Base-by-base conservation (phyloP, 2,329 filamentous ascomycete species). In the Leptographium flavum region DNA sequence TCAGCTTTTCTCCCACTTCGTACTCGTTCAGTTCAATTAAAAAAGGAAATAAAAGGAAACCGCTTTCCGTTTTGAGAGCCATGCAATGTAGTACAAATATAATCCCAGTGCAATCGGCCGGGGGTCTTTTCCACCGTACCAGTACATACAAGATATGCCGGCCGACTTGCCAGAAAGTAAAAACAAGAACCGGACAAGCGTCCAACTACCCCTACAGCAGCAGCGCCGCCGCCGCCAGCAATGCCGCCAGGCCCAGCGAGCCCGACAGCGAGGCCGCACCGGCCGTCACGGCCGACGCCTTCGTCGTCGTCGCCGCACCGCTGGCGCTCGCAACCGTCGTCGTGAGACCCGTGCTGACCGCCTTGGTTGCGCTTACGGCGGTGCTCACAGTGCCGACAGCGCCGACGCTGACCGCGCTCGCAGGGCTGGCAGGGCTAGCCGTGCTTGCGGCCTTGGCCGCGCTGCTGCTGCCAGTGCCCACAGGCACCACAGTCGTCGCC, bases 131-230 rank as follows among this genome's bases (percentile, higher is more conserved):
- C n/a, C n/a, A n/a, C n/a, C n/a, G n/a, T n/a, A n/a, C n/a, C n/a
- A n/a, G n/a, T n/a, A n/a, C n/a, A n/a, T n/a, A n/a, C n/a, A n/a
- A n/a, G n/a, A n/a, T n/a, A n/a, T n/a, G n/a, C n/a, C n/a, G n/a
- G n/a, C n/a, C n/a, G n/a, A n/a, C n/a, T n/a, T n/a, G n/a, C n/a
- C n/a, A n/a, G n/a, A n/a, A n/a, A n/a, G n/a, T n/a, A n/a, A n/a
- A n/a, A n/a, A n/a, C n/a, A n/a, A n/a, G n/a, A n/a, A n/a, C n/a
- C n/a, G n/a, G n/a, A n/a, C n/a, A n/a, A n/a, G n/a, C n/a, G n/a
- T n/a, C n/a, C n/a, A n/a, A n/a, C n/a, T n/a, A n/a, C n/a, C 21
- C 39, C 45, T 45, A 49, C 43, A 50, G 41, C 50, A 52, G 41
- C 42, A 46, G 42, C 14, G 45, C 42, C 19, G 32, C 50, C 10